Evolutionary conservation across 2,329 filamentous ascomycete species (phyloP).

Genomic region (Aspergillus felis): DNA sequence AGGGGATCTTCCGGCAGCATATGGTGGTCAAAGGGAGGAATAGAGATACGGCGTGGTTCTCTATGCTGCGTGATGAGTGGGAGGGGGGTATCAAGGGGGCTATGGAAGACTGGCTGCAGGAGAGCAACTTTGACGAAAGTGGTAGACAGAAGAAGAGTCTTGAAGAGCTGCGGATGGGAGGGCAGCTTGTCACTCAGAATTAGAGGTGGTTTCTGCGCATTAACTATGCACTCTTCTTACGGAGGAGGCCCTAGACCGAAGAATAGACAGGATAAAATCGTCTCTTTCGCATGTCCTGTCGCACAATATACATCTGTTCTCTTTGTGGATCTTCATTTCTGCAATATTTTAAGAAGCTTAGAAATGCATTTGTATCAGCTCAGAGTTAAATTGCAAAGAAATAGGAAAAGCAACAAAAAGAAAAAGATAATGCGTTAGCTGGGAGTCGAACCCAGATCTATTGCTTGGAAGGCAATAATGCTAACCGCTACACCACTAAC

Average conservation of each 20-base stretch:
- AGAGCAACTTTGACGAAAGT: slow-evolving; percentile 53
- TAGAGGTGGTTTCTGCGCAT: no score
- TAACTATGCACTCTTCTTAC: no score
- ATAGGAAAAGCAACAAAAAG: neutral
- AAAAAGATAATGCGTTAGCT: neutral
- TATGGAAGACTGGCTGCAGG: slow-evolving; percentile 53
- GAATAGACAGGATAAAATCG: no score
- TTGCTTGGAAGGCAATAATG: neutral
- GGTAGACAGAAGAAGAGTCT: slow-evolving; percentile 51
- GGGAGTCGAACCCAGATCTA: neutral
- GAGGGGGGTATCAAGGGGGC: slow-evolving; percentile 51
- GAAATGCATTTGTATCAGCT: no score
- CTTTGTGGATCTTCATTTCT: no score
- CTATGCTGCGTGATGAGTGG: slow-evolving; percentile 60
- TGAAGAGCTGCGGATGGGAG: slow-evolving; percentile 26
- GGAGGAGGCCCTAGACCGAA: no score
- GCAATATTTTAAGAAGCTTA: no score
- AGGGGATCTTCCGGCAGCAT: slow-evolving; percentile 60
- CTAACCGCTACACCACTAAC: neutral
- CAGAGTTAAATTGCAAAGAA: neutral
- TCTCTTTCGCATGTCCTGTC: no score
- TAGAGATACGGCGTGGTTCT: slow-evolving; percentile 60
- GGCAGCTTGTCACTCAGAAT: neutral
- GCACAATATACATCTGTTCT: no score
- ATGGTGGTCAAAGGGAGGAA: slow-evolving; percentile 55